phyloP scores from a whole-genome alignment of 2,329 filamentous ascomycete species.

The Bipolaris bicolor region DNA sequence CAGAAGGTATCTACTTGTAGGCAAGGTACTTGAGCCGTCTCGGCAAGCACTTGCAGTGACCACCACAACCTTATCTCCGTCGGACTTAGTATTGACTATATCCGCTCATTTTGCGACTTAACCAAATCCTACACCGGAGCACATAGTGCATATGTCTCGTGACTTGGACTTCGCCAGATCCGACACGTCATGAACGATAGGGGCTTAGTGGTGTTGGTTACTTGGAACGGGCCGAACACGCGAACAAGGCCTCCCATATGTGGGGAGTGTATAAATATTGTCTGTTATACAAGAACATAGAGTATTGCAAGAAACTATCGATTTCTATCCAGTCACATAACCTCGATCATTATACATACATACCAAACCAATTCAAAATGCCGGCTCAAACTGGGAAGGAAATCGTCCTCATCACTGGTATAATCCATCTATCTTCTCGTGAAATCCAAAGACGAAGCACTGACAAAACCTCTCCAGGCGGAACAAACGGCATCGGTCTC shows the following conservation, averaged over 20 bases:
- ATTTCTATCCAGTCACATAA: no score
- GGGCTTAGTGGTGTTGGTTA: background rate
- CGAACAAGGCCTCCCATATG: background rate
- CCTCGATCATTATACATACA: background rate
- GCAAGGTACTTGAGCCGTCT: no score
- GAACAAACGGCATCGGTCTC: constrained; percentile 46
- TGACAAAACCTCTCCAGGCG: constrained; percentile 31
- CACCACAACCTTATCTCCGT: background rate
- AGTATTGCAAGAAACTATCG: background rate
- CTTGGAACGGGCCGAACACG: background rate
- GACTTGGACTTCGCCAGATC: background rate
- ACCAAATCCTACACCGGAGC: background rate
- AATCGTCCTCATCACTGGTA: constrained; percentile 40
- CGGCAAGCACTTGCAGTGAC: background rate
- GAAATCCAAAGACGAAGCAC: background rate
- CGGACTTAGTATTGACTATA: background rate
- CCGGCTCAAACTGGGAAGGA: constrained; percentile 24
- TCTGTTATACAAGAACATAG: no score
- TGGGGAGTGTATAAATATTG: background rate
- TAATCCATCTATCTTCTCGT: background rate
- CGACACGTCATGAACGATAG: background rate
- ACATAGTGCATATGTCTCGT: no score
- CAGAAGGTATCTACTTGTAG: no score
- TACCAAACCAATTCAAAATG: constrained; percentile 3
- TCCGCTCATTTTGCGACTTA: background rate